Evolutionary conservation across 306 rosid genomes (phyloP).

Genomic region (Begonia loranthoides): DNA sequence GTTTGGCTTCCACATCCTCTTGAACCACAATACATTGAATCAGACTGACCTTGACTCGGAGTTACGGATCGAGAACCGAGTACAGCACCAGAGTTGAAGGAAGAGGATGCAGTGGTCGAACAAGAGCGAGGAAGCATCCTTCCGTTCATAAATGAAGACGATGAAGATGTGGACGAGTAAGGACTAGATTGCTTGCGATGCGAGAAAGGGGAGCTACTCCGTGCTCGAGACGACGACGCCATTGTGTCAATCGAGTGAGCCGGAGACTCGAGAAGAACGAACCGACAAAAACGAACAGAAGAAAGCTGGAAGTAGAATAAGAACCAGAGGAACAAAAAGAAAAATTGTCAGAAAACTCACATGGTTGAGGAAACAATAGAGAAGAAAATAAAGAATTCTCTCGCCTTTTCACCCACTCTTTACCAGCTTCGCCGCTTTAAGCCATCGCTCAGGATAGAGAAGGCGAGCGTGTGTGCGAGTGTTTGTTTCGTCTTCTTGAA

Average conservation of each 20-base stretch:
- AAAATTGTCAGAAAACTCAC: slow-evolving; percentile 81
- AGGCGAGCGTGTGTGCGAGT: slow-evolving; percentile 3
- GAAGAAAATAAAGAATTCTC: slow-evolving; percentile 23
- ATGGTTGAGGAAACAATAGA: slow-evolving; percentile 53
- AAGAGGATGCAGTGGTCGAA: slow-evolving; percentile 67
- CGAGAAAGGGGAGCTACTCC: slow-evolving; percentile 94
- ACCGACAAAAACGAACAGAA: slow-evolving; percentile 6
- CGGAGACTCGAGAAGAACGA: slow-evolving; percentile 30
- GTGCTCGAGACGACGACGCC: slow-evolving; percentile 89
- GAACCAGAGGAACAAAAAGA: slow-evolving; percentile 13
- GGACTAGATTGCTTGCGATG: slow-evolving; percentile 70
- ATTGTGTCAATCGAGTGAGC: slow-evolving; percentile 35
- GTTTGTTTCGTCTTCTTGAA: slow-evolving; percentile 74
- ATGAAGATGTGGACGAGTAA: slow-evolving; percentile 62
- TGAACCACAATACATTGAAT: slow-evolving; percentile 40
- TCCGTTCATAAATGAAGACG: slow-evolving; percentile 60
- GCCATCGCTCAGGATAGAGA: slow-evolving; percentile 9
- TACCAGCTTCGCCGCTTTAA: slow-evolving; percentile 12
- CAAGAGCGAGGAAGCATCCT: slow-evolving; percentile 71
- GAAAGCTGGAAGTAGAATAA: slow-evolving; percentile 1
- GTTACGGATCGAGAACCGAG: slow-evolving; percentile 72
- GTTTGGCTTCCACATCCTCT: slow-evolving; percentile 25
- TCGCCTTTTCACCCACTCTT: slow-evolving; percentile 4
- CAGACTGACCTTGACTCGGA: slow-evolving; percentile 53
- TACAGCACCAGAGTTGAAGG: slow-evolving; percentile 48